Evolutionary conservation across 805 yeast species (phyloP), one percentile per base, ranked within the genome.

Genomic region (Zygosaccharomyces kombuchaensis): DNA sequence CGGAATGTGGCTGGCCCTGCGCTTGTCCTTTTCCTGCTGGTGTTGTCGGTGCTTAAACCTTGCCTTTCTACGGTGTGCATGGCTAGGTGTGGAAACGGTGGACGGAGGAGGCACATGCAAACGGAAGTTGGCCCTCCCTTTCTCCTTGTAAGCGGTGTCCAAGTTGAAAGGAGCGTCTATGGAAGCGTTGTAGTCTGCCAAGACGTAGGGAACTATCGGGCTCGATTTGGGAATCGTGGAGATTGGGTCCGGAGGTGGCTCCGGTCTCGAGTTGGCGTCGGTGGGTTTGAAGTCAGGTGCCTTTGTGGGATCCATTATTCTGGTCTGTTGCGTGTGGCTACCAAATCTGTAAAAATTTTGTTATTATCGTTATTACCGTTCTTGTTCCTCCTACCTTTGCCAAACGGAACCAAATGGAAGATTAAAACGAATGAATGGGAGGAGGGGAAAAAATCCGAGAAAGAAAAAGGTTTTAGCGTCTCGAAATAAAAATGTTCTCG

Each of bases 221-320:
- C 76, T 77, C 34, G 81, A 76, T 50, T 77, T 75, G 0, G 96
- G 96, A 51, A 86, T 86, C 46, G 75, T 70, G 1, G 81, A 78
- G 2, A 81, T 72, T 3, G 87, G 84, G 9, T 86, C 83, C 3
- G 82, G 70, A 5, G 80, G 76, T 6, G 89, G 88, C 56, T 76
- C 77, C 41, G 76, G 66, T 47, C 78, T 70, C 38, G 78, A 78
- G 52, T 80, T 76, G 44, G 81, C 75, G 12, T 88, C 80, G 0
- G 96, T 95, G 9, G 96, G 96, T 40, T 82, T 80, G 65, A 88
- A 90, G 64, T 88, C 81, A 14, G 96, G 95, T 54, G 89, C 96
- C 66, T 83, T 79, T 3, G 91, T 84, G 17, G 98, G 98, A 63
- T 90, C 98, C 98, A 89, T 89, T 12, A n/a, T 37, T n/a, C 12